Percentiles rank a stretch among this genome's conserved stretches.
These are phyloP conservation scores for Salix purpurea DNA, from an alignment of 345 rosid genomes.

Conservation along the genomic window DNA sequence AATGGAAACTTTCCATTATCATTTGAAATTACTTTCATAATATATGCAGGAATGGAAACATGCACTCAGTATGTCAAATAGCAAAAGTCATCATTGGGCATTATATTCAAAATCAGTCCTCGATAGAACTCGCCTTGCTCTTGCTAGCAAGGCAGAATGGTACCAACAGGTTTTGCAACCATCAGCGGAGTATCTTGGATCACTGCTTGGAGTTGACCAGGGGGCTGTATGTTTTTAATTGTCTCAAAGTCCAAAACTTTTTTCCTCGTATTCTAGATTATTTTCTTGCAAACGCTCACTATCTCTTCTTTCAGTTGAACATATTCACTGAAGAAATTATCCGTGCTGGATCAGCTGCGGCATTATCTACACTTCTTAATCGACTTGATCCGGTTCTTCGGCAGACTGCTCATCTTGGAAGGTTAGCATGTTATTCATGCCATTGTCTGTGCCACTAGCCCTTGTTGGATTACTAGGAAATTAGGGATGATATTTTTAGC, in stretches of 20 bases:
- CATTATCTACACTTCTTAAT: constrained; percentile 76
- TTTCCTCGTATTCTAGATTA: constrained; percentile 1
- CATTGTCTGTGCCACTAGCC: background rate
- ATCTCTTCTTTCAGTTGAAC: constrained; percentile 47
- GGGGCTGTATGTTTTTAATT: constrained; percentile 70
- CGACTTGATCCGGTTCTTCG: constrained; percentile 96
- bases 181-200: constrained; percentile 92
- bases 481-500: background rate
- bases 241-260: background rate
- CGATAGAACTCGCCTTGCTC: constrained; percentile 90
- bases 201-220: constrained; percentile 71
- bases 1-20: background rate
- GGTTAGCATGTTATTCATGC: constrained; percentile 43
- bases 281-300: constrained; percentile 4
- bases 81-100: constrained; percentile 67
- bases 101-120: constrained; percentile 89
- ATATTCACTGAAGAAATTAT: constrained; percentile 94
- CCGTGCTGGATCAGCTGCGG: constrained; percentile 98
- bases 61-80: constrained; percentile 60
- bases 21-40: constrained; percentile 12
- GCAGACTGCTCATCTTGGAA: constrained; percentile 88
- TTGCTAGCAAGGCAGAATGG: constrained; percentile 82
- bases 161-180: constrained; percentile 85
- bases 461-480: background rate
- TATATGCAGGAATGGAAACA: constrained; percentile 73